phyloP scores from a whole-genome alignment of 495 filamentous ascomycete species.

The Penicillium parvum region DNA sequence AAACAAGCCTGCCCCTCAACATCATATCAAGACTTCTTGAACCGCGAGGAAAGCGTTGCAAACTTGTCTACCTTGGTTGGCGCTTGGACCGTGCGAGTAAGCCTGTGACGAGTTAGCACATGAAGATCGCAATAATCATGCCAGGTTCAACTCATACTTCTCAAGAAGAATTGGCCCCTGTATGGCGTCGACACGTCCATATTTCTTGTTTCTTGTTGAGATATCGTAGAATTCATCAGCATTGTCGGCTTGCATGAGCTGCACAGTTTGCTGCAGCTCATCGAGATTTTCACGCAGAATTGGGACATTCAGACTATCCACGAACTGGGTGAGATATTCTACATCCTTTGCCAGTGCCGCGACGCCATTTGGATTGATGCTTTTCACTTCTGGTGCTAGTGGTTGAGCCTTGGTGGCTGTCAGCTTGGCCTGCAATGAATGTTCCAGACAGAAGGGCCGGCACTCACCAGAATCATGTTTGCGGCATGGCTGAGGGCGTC shows the following conservation, averaged over 20 bases:
- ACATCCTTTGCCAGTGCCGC: conserved; percentile 77
- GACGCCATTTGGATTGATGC: conserved; percentile 84
- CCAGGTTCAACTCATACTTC: too few species aligned
- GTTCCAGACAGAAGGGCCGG: not conserved
- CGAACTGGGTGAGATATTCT: conserved; percentile 75
- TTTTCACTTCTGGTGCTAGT: conserved; percentile 69
- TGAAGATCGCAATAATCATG: too few species aligned
- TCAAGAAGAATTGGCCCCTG: conserved; percentile 82
- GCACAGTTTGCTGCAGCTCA: conserved; percentile 85
- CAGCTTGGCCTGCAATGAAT: not conserved
- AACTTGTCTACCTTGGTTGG: conserved; percentile 58
- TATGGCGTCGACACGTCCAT: conserved; percentile 83
- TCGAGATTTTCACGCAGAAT: conserved; percentile 83
- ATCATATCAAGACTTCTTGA: conserved; percentile 51
- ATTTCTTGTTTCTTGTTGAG: conserved; percentile 81
- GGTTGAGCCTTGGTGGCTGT: conserved; percentile 61
- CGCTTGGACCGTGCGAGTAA: conserved; percentile 59
- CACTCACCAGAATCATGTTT: conserved; percentile 71
- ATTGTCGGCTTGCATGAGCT: conserved; percentile 81
- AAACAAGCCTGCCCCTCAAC: not conserved
- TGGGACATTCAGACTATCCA: conserved; percentile 72
- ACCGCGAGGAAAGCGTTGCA: conserved; percentile 63
- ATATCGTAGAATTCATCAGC: conserved; percentile 94
- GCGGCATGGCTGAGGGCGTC: conserved; percentile 90
- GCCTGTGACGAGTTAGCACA: conserved; percentile 48